Base-by-base conservation (phyloP, 129 eudicot species). In the Logfia minima region DNA sequence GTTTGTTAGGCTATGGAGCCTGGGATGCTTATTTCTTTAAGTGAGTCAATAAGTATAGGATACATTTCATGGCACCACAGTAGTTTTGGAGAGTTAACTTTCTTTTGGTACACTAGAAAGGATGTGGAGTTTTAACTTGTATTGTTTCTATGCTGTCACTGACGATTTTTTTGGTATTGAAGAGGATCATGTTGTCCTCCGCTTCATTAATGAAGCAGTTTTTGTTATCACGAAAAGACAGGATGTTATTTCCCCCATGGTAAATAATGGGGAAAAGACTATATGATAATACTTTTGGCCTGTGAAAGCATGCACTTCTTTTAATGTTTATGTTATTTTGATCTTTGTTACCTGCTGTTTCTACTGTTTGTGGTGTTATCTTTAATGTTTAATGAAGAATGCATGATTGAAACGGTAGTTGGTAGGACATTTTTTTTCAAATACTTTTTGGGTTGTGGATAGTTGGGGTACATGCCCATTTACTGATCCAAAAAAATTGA, bases 21-120 rank as follows among this genome's bases (percentile, higher is more conserved):
- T 81, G 59, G 51, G 75, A 52, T 56, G 48, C 43, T n/a, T 55
- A 13, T 24, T 7, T 61, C 19, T 58, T 17, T 19, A 43, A 70
- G 56, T 59, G 84, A 73, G 75, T 79, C 72, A 78, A 83, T 83
- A 81, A 86, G 80, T 18, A 16, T 76, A 66, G 75, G 82, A 32
- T 65, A 31, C 19, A 35, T 66, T 72, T 72, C 61, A 56, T 51
- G 64, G 80, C 80, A 59, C 61, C 26, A 37, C 18, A 55, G 70
- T 74, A 71, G 73, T 32, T 79, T 79, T 76, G 72, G 81, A 65
- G 80, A 61, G 76, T 71, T 58, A 35, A 69, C 76, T 71, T 71
- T 39, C 52, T 43, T 78, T 68, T 71, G 43, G 45, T 41, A 37
- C 79, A 24, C 14, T 68, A 48, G 55, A 48, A 48, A 48, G 55